Base-by-base conservation (phyloP, 805 yeast genomes). In the Metahyphopichia silvanorum region DNA sequence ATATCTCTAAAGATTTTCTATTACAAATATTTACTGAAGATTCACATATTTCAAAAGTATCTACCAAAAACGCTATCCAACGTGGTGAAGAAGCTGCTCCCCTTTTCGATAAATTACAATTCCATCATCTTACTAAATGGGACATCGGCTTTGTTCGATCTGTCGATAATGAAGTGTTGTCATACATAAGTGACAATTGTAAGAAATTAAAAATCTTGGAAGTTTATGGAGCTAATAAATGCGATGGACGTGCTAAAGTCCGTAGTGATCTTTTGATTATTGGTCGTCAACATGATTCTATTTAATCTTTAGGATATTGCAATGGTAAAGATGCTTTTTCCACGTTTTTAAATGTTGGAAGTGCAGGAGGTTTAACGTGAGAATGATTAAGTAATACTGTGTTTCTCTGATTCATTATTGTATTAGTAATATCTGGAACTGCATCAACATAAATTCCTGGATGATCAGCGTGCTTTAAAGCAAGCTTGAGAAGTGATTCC, bases 111-210 rank as follows among this genome's bases (percentile, higher is more conserved):
- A 42, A 49, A 19, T 34, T 55, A 6, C 23, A 42, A 6, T 64
- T 78, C 27, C 85, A 88, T 2, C 69, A 79, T 18, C 59, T 91
- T 26, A 77, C 86, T 1, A 71, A 76, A 21, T 46, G 86, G 12
- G 93, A 91, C 53, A 51, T 79, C 10, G 94, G 97, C 0, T 91
- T 91, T 57, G 85, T 87, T 3, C 66, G 94, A 24, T 66, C 77
- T 14, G 73, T 86, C 9, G 87, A 87, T 50, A 86, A 91, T 55
- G 71, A 68, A 13, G 71, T 77, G 0, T 53, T 89, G n/a, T 74
- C 73, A 16, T 48, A 71, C 18, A 44, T 87, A 14, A 71, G 83
- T 3, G 58, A 69, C 17, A 68, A 73, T 8, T 85, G 93, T 40
- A 73, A 79, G 0, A 74, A 74, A 29, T 57, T 91, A 35, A 68